Base-by-base conservation (phyloP, 2,329 filamentous ascomycete genomes). In the Alternaria solani region DNA sequence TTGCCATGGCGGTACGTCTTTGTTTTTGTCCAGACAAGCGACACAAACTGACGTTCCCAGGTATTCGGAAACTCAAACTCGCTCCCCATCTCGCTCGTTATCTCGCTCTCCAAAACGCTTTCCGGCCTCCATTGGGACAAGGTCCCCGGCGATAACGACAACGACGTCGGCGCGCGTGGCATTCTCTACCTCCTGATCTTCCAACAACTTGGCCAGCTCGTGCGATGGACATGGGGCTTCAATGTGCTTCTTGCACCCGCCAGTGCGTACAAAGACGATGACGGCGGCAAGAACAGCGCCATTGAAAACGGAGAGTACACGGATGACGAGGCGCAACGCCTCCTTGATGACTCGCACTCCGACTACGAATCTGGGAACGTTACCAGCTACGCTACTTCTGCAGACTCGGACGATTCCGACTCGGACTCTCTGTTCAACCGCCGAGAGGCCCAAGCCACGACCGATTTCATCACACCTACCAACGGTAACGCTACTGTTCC, bases 21-120 rank as follows among this genome's bases (percentile, higher is more conserved):
- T 23, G 47, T 39, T 16, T 18, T 41, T 39, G 9, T 34, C 26
- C 9, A 18, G 20, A 2, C 6, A 14, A 23, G 49, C 25, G 20
- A 11, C 43, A 52, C 16, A 43, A 16, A 41, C 74, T 74, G 48
- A 76, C 62, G 20, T 9, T 34, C 47, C 28, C 63, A 89, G 87
- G 87, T 98, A 49, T 99, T 99, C 78, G 95, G 94, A 70, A 99
- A 99, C 79, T 98, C 94, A 34, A 99, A 99, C 80, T 98, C 95
- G 18, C 86, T 99, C 20, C 95, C 95, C 0, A 98, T 99, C 63
- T 99, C 95, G 0, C 88, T 99, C 57, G 93, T 99, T 63, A 87
- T 98, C 58, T 97, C 94, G 8, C 86, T 99, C 11, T 96, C 94
- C 14, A 91, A 97, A 76, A 99, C 95, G 0, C 85, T 99, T 57